Percentiles rank a stretch among this genome's conserved stretches.
Conservation (phyloP, 805 yeast genomes). For the Cyberlindnera bimundalis region DNA sequence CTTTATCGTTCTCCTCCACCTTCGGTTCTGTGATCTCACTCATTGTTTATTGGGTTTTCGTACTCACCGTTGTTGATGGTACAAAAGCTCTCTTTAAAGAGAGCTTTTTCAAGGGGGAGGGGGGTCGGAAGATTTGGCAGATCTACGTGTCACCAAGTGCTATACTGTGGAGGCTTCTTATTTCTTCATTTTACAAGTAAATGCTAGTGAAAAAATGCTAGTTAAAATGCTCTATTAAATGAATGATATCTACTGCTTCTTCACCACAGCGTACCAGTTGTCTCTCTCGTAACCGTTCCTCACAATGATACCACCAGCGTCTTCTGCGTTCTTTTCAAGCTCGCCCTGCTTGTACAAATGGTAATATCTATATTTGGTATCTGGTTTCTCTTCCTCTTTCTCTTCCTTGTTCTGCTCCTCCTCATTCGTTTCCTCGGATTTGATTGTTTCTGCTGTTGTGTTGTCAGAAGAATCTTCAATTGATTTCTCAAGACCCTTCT, state of each 20-base stretch:
- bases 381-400: conserved; percentile 27
- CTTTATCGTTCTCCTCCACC: not conserved
- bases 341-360: conserved; percentile 88
- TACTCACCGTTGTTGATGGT: too few relatives aligned
- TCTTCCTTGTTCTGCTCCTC: conserved; percentile 8
- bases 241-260: conserved; percentile 9
- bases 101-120: not conserved
- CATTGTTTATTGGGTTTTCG: too few relatives aligned
- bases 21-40: not conserved
- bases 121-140: not conserved
- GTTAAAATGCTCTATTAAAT: not conserved
- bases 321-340: conserved; percentile 60
- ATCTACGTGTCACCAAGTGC: conserved; percentile 2
- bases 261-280: conserved; percentile 81
- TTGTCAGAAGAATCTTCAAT: not conserved
- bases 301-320: conserved; percentile 69
- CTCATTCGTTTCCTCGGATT: conserved; percentile 12
- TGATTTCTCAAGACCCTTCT: conserved; percentile 8
- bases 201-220: too few relatives aligned
- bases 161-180: not conserved
- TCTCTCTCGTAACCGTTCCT: conserved; percentile 86
- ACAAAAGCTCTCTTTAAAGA: not conserved
- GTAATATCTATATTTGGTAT: conserved; percentile 77
- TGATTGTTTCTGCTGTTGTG: too few relatives aligned
- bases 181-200: not conserved